phyloP scores from a whole-genome alignment of 768 basidiomycete species.

The Mycena albidolilacea region DNA sequence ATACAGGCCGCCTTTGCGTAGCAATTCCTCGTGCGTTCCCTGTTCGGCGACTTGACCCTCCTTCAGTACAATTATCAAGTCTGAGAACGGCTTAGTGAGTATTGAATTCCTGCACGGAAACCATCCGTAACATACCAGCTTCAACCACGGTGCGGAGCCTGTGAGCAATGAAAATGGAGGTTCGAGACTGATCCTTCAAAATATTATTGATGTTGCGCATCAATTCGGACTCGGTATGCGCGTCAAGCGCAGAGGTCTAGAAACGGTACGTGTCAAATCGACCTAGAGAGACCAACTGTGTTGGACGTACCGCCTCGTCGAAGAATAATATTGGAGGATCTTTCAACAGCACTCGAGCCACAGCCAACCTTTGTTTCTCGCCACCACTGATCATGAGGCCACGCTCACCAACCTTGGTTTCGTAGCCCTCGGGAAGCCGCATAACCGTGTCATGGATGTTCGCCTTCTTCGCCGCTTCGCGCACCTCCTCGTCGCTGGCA shows the following conservation, averaged over 20 bases:
- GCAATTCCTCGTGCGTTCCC: slow-evolving; percentile 91
- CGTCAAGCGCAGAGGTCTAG: slow-evolving; percentile 96
- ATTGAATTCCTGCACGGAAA: not conserved
- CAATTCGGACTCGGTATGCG: slow-evolving; percentile 93
- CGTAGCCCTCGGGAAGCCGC: slow-evolving; percentile 88
- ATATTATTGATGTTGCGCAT: slow-evolving; percentile 94
- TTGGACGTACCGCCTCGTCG: slow-evolving; percentile 91
- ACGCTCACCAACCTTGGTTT: slow-evolving; percentile 94
- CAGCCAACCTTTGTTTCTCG: slow-evolving; percentile 97
- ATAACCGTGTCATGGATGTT: slow-evolving; percentile 88
- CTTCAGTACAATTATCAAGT: slow-evolving; percentile 93
- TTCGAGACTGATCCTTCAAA: slow-evolving; percentile 83
- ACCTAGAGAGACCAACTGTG: slow-evolving; percentile 13
- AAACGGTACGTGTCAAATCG: slow-evolving; percentile 9
- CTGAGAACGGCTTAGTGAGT: slow-evolving; percentile 52
- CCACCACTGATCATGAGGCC: slow-evolving; percentile 99
- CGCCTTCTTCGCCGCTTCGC: slow-evolving; percentile 86
- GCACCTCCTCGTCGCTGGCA: slow-evolving; percentile 92
- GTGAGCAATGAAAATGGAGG: slow-evolving; percentile 98
- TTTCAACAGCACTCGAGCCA: slow-evolving; percentile 93
- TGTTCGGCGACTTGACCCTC: slow-evolving; percentile 94
- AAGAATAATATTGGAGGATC: slow-evolving; percentile 98
- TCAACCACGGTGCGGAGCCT: slow-evolving; percentile 91
- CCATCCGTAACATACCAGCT: slow-evolving; percentile 69
- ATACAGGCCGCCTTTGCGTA: slow-evolving; percentile 80